Conservation (phyloP, 345 rosid species). For the Heritiera fomes region DNA sequence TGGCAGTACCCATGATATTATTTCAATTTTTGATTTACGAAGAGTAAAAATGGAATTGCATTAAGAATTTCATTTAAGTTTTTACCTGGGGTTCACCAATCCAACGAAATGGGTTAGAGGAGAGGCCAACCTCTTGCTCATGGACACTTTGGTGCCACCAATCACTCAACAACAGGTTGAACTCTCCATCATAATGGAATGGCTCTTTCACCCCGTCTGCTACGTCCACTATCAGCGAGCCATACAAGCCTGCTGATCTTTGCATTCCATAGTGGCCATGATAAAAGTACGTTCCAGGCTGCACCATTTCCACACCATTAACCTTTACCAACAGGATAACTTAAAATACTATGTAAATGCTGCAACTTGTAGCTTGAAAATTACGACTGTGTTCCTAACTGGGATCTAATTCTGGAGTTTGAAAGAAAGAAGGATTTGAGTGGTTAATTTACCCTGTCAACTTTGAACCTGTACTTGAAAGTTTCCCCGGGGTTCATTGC, state of each 20-base stretch:
- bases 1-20: too few relatives aligned
- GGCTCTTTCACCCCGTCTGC: conserved; percentile 56
- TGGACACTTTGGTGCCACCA: conserved; percentile 75
- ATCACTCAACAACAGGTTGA: conserved; percentile 62
- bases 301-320: conserved; percentile 10
- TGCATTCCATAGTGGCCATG: conserved; percentile 93
- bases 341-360: not conserved
- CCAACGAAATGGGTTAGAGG: conserved; percentile 70
- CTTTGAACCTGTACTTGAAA: conserved; percentile 61
- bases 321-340: not conserved
- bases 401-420: not conserved
- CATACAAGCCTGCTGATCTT: conserved; percentile 78
- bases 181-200: conserved; percentile 64
- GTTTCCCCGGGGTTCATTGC: conserved; percentile 76
- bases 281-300: conserved; percentile 85
- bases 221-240: conserved; percentile 58
- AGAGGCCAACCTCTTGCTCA: conserved; percentile 73
- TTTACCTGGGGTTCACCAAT: conserved; percentile 75
- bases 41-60: too few relatives aligned
- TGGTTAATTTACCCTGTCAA: conserved; percentile 48
- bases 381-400: not conserved
- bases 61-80: not conserved
- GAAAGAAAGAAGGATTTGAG: not conserved
- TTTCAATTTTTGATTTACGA: too few relatives aligned
- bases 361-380: not conserved